Evolutionary conservation across 257 asterid species (phyloP).

Genomic region (Fraxinus cuspidata): DNA sequence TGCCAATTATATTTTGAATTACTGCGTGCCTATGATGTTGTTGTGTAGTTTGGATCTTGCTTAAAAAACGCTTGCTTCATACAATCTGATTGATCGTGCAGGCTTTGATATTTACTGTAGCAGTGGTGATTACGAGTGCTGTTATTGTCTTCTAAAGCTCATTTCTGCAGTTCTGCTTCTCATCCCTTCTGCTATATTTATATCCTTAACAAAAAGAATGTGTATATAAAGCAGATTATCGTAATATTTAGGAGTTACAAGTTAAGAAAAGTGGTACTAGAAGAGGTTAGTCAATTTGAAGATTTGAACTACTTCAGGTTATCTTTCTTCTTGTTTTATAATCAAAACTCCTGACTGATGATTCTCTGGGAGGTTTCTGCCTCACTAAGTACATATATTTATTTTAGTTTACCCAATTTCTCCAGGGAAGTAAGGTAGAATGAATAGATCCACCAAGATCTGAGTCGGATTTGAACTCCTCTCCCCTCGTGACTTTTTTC

Average conservation of each 20-base stretch:
- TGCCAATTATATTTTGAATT: no score
- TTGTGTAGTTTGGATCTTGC: no score
- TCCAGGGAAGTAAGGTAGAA: not conserved
- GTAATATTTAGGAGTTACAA: not conserved
- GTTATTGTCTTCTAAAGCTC: conserved; percentile 12
- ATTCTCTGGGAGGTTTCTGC: not conserved
- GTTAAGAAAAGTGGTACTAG: not conserved
- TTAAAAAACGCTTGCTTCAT: not conserved
- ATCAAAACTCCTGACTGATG: not conserved
- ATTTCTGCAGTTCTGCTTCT: not conserved
- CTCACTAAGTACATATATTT: not conserved
- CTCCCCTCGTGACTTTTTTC: not conserved
- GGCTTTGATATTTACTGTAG: conserved; percentile 20
- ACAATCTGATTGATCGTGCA: not conserved
- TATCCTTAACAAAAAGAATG: not conserved
- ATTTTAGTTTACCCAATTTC: not conserved
- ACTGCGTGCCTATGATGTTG: no score
- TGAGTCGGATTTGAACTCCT: not conserved
- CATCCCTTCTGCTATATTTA: not conserved
- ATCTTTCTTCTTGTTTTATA: not conserved
- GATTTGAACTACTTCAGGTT: not conserved
- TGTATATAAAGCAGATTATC: not conserved
- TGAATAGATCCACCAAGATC: not conserved
- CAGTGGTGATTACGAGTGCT: conserved; percentile 7
- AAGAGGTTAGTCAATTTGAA: not conserved